phyloP scores from a whole-genome alignment of 129 eudicot species.

The Glebionis coronaria region DNA sequence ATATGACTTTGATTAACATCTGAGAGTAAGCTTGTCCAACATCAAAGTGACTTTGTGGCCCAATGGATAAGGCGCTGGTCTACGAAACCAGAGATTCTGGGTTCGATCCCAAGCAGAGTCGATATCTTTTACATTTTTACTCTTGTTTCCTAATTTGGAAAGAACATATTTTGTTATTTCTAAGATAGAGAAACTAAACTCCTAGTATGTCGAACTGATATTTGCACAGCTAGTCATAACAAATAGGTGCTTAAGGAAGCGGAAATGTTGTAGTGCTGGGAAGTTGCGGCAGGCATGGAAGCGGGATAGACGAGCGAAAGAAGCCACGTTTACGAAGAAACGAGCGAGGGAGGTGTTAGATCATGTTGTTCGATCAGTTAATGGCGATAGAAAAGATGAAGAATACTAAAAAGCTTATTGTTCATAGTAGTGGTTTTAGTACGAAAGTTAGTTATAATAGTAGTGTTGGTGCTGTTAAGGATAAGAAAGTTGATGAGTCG shows the following conservation, averaged over 20 bases:
- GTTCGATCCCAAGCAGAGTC: slow-evolving; percentile 95
- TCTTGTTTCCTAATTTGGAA: too few species aligned
- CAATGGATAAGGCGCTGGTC: slow-evolving; percentile 97
- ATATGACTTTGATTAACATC: too few species aligned
- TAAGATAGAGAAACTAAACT: too few species aligned
- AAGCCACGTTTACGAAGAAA: slow-evolving; percentile 51
- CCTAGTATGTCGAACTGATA: too few species aligned
- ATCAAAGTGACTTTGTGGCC: slow-evolving; percentile 64
- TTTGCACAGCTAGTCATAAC: too few species aligned
- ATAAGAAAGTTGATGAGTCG: slow-evolving; percentile 41
- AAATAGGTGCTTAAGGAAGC: too few species aligned
- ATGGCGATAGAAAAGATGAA: slow-evolving; percentile 48
- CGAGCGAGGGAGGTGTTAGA: slow-evolving; percentile 65
- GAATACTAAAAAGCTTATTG: slow-evolving; percentile 24
- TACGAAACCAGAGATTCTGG: slow-evolving; percentile 92
- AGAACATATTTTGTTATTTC: too few species aligned
- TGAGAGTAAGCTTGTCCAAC: too few species aligned
- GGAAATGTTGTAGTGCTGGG: too few species aligned
- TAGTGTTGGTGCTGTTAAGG: slow-evolving; percentile 4
- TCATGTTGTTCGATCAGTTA: slow-evolving; percentile 40
- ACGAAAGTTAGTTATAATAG: background rate
- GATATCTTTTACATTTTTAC: too few species aligned
- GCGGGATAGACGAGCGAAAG: too few species aligned
- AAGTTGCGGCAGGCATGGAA: too few species aligned
- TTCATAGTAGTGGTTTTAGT: background rate